Percentiles rank a stretch among this genome's conserved stretches.
phyloP scores from a whole-genome alignment of 1,139 yeast genomes.

The Sugiyamaella castrensis region DNA sequence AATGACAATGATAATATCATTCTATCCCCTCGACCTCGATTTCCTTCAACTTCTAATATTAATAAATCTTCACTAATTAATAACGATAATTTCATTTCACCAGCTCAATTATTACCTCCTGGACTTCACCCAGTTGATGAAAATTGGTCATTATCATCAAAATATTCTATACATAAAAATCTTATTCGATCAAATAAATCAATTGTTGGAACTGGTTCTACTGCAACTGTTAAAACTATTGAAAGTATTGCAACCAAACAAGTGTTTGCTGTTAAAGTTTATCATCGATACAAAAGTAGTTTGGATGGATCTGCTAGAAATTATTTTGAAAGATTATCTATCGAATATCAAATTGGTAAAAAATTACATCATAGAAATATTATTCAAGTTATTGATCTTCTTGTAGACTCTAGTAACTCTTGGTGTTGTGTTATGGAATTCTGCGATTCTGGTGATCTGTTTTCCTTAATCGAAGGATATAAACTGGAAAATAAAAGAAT shows the following conservation, averaged over 20 bases:
- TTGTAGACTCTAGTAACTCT: constrained; percentile 27
- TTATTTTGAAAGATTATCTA: constrained; percentile 6
- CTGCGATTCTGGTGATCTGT: constrained; percentile 72
- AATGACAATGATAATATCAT: too few relatives aligned
- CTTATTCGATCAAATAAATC: constrained; percentile 30
- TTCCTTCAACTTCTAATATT: too few relatives aligned
- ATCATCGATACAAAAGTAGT: constrained; percentile 27
- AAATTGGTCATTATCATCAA: constrained; percentile 8
- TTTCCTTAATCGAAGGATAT: constrained; percentile 48
- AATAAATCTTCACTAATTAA: too few relatives aligned
- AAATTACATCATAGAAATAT: constrained; percentile 62
- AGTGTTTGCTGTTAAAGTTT: constrained; percentile 70
- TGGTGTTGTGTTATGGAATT: constrained; percentile 74
- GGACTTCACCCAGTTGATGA: constrained; percentile 3
- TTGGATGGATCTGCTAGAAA: constrained; percentile 5
- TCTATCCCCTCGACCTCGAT: too few relatives aligned
- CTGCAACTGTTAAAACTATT: constrained; percentile 31
- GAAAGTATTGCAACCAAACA: constrained; percentile 36
- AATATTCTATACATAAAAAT: constrained; percentile 14
- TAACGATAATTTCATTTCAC: neutral
- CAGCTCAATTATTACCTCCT: constrained; percentile 5
- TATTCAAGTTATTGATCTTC: constrained; percentile 61
- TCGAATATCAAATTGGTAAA: constrained; percentile 39
- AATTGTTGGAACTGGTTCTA: constrained; percentile 32
- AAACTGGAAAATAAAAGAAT: constrained; percentile 27